Evolutionary conservation across 2,329 filamentous ascomycete species (phyloP), one percentile per base, ranked within the genome.

Genomic region (Acrocalymma vagum): DNA sequence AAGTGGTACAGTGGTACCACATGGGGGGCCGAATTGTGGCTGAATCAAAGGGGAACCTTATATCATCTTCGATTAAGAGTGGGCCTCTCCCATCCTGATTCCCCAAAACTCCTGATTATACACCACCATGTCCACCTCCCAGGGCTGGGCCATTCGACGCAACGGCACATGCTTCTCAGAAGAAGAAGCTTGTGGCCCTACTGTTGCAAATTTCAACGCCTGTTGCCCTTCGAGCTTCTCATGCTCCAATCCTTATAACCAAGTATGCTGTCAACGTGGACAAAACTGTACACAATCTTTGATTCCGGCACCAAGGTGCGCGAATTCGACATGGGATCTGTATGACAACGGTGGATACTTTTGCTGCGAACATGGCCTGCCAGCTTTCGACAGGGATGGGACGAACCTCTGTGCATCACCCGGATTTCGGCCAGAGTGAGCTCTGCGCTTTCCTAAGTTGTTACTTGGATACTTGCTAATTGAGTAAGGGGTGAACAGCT

Each of bases 301-400:
- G 7, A 9, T 43, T 2, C 15, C 38, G 3, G 6, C 32, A 10
- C 35, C 40, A 1, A 14, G 16, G 21, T 51, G 48, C 17, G 27
- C 48, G 14, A 51, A 47, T 24, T 29, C 39, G 11, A 47, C 43
- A 20, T 51, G 48, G 48, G 43, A 51, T 15, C 3, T 51, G 4
- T 51, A 42, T 22, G 40, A 47, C n/a, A 51, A 47, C 24, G 29
- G 37, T 6, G 48, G 43, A 2, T 47, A 39, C 17, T 51, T 47
- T 26, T 51, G 48, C 33, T 51, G 48, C 29, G 36, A 44, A 18
- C 32, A 33, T 20, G 43, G 43, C 7, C 14, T 42, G 15, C 10
- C 13, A 5, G 48, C 25, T 9, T 51, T 36, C 23, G 39, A 51
- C 22, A 14, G 24, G 1, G 5, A 11, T 3, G 32, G 30, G 9